Percentiles rank a stretch among this genome's conserved stretches.
phyloP scores from a whole-genome alignment of 306 rosid genomes.

The Sphenostylis stenocarpa region DNA sequence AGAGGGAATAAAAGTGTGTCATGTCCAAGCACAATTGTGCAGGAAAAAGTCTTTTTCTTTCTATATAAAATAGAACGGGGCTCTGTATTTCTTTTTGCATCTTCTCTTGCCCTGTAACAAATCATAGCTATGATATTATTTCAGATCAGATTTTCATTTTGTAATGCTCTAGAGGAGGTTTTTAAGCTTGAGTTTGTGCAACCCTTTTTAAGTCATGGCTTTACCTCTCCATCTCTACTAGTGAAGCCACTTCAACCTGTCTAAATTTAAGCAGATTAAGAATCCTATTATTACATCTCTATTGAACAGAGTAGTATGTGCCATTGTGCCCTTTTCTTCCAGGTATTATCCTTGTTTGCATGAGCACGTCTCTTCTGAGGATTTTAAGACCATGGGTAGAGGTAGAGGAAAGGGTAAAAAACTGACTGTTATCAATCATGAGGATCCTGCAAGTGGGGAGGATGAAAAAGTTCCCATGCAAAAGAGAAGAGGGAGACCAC shows the following conservation, averaged over 20 bases:
- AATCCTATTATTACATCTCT: conserved; percentile 1
- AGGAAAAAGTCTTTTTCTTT: background rate
- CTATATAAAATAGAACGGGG: background rate
- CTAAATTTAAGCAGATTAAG: conserved; percentile 7
- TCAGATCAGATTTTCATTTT: conserved; percentile 1
- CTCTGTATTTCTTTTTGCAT: background rate
- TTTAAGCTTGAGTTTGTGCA: background rate
- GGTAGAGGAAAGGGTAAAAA: conserved; percentile 73
- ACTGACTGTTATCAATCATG: conserved; percentile 45
- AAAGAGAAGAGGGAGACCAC: conserved; percentile 61
- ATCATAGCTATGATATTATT: conserved; percentile 12
- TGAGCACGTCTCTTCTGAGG: conserved; percentile 42
- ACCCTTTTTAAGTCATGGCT: background rate
- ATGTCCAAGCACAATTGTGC: background rate
- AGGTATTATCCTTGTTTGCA: conserved; percentile 50
- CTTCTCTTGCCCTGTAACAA: conserved; percentile 4
- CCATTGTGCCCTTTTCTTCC: conserved; percentile 34
- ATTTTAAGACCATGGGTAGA: conserved; percentile 59
- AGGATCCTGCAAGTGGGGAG: conserved; percentile 51
- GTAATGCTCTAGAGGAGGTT: background rate
- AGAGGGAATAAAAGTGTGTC: background rate
- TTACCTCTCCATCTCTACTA: background rate
- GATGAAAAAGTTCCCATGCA: conserved; percentile 56
- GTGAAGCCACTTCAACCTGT: background rate
- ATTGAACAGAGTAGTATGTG: background rate